Evolutionary conservation across 2,329 filamentous ascomycete species (phyloP).

Genomic region (Ophiostoma ips): DNA sequence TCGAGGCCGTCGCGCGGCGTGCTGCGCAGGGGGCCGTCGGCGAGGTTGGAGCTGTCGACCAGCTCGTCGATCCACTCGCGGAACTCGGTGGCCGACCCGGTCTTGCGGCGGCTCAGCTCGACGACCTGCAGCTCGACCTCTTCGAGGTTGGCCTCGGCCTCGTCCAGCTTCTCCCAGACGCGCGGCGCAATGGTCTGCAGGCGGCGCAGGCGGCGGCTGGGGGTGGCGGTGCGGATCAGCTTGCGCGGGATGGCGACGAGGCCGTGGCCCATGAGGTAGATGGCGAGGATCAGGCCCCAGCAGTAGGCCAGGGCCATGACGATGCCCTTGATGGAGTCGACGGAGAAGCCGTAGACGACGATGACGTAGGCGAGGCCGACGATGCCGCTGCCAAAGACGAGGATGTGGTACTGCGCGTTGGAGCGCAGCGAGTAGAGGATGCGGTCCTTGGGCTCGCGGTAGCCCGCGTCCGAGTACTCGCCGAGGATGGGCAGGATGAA

Average conservation of each 20-base stretch:
- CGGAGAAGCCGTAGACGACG: constrained; percentile 58
- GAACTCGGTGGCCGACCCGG: constrained; percentile 59
- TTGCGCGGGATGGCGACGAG: constrained; percentile 78
- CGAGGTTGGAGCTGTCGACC: constrained; percentile 50
- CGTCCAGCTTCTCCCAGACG: constrained; percentile 75
- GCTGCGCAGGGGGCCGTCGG: constrained; percentile 11
- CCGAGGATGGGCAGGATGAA: constrained; percentile 83
- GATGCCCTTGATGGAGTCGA: constrained; percentile 62
- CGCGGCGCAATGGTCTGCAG: constrained; percentile 69
- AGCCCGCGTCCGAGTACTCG: constrained; percentile 89
- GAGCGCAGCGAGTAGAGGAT: constrained; percentile 72
- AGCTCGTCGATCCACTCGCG: constrained; percentile 95
- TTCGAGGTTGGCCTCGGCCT: constrained; percentile 66
- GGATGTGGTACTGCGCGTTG: constrained; percentile 80
- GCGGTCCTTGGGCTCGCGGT: constrained; percentile 70
- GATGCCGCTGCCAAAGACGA: constrained; percentile 56
- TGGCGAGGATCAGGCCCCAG: constrained; percentile 81
- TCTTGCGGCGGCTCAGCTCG: constrained; percentile 69
- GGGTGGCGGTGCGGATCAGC: constrained; percentile 65
- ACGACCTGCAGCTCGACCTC: constrained; percentile 68
- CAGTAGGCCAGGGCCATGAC: constrained; percentile 92
- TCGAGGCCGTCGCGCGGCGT: constrained; percentile 16
- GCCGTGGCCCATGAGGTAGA: constrained; percentile 96
- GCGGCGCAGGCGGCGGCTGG: constrained; percentile 57
- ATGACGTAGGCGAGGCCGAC: constrained; percentile 74